Base-by-base conservation (phyloP, 1,284 basidiomycete genomes). In the Ganoderma multipileum region DNA sequence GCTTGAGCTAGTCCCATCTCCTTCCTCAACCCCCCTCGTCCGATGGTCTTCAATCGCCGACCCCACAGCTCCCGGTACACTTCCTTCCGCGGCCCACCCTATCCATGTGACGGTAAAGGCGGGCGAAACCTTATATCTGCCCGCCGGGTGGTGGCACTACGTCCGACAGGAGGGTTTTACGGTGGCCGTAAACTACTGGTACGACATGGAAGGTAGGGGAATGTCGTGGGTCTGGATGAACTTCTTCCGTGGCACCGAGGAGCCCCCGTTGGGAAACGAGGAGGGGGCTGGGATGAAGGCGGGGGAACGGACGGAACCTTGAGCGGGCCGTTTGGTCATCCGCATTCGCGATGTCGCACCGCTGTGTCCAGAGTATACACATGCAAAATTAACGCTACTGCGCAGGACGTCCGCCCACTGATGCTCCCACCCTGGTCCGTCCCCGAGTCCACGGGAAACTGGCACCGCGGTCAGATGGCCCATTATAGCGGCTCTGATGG, bases 111-210 rank as follows among this genome's bases (percentile, higher is more conserved):
- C 86, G 0, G 77, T 97, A 6, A 73, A 81, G 8, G 85, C 87
- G 20, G 95, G 96, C 2, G 92, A 97, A 72, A 91, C 92, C 0
- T 80, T 97, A n/a, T 97, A 95, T 79, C 86, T 97, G 33, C 96
- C 95, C 23, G 88, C 92, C 1, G 91, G 94, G 0, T 97, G 96
- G 96, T 97, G 92, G 91, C 96, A 97, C 79, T 87, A 92, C 76
- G 95, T 97, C 55, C 83, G 86, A 41, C 87, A 95, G 79, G 81
- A 89, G 69, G 85, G 83, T 26, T 81, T 87, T 73, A 82, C 85
- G 8, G 90, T 96, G 63, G 95, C 95, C 1, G 78, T 96, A 38
- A 97, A 97, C 75, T 96, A 94, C 90, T 97, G 91, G 90, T 95
- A 94, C 77, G 94, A 95, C 74, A 85, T 91, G 73, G 91, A 94